Conservation (phyloP, 441 rosid genomes). For the Adansonia grandidieri region DNA sequence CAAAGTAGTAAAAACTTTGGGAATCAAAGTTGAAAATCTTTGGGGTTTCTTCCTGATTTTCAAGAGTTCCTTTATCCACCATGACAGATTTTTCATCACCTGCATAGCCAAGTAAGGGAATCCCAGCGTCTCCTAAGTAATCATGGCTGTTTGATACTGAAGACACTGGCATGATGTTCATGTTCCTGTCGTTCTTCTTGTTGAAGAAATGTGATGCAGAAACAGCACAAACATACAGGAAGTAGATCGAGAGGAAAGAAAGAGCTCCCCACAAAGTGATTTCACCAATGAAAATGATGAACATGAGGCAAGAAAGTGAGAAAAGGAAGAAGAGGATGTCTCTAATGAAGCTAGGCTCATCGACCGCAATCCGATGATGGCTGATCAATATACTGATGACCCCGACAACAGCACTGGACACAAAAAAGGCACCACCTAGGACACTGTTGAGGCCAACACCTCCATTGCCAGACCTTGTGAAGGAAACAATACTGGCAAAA, state of each 20-base stretch:
- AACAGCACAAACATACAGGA: slow-evolving; percentile 60
- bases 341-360: slow-evolving; percentile 69
- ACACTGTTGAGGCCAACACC: slow-evolving; percentile 78
- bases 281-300: slow-evolving; percentile 56
- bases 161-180: slow-evolving; percentile 8
- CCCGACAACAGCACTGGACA: slow-evolving; percentile 85
- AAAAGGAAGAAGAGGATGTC: slow-evolving; percentile 71
- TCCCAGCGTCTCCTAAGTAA: slow-evolving; percentile 53
- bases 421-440: slow-evolving; percentile 84
- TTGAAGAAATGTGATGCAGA: slow-evolving; percentile 43
- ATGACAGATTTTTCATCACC: slow-evolving; percentile 52
- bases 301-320: slow-evolving; percentile 60
- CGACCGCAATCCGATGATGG: slow-evolving; percentile 50
- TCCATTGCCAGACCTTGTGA: slow-evolving; percentile 67
- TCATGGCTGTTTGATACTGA: slow-evolving; percentile 35
- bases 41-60: slow-evolving; percentile 23
- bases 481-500: slow-evolving; percentile 79
- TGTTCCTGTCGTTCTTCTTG: slow-evolving; percentile 29
- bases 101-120: slow-evolving; percentile 63
- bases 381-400: slow-evolving; percentile 56
- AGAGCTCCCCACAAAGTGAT: slow-evolving; percentile 63
- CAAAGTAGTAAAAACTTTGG: slow-evolving; percentile 32
- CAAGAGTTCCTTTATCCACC: slow-evolving; percentile 31
- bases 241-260: slow-evolving; percentile 63
- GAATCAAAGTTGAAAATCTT: slow-evolving; percentile 36